Conservation (phyloP, 768 basidiomycete species). For the Suillus spraguei region DNA sequence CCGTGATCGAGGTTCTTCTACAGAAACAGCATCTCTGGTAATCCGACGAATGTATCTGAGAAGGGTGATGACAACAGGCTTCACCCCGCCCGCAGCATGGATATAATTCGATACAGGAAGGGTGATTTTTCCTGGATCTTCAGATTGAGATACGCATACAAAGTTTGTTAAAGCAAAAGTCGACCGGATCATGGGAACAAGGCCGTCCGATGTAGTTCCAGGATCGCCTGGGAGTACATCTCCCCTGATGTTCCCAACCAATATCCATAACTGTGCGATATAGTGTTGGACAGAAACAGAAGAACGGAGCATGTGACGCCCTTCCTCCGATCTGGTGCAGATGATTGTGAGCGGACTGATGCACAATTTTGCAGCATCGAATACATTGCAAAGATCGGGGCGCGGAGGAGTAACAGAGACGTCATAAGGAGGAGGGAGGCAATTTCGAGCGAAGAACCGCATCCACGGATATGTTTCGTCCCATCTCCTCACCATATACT, state of each 20-base stretch:
- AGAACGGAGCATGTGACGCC: not conserved
- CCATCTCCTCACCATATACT: not conserved
- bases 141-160: not conserved
- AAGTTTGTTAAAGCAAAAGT: not conserved
- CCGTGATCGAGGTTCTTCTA: constrained; percentile 3
- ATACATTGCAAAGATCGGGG: not conserved
- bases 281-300: constrained; percentile 2
- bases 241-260: not conserved
- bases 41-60: not conserved
- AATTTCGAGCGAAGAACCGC: not conserved
- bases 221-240: not conserved
- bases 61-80: not conserved
- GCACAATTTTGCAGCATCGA: not conserved
- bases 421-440: constrained; percentile 5
- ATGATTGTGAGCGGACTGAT: not conserved
- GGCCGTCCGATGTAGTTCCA: not conserved
- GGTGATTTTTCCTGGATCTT: not conserved
- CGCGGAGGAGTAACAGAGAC: not conserved
- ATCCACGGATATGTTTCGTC: not conserved
- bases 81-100: not conserved
- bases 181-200: not conserved
- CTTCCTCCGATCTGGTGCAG: not conserved
- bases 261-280: not conserved
- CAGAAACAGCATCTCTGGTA: not conserved
- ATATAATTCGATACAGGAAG: constrained; percentile 2